Conservation (phyloP, 306 rosid genomes). For the Casuarina equisetifolia region DNA sequence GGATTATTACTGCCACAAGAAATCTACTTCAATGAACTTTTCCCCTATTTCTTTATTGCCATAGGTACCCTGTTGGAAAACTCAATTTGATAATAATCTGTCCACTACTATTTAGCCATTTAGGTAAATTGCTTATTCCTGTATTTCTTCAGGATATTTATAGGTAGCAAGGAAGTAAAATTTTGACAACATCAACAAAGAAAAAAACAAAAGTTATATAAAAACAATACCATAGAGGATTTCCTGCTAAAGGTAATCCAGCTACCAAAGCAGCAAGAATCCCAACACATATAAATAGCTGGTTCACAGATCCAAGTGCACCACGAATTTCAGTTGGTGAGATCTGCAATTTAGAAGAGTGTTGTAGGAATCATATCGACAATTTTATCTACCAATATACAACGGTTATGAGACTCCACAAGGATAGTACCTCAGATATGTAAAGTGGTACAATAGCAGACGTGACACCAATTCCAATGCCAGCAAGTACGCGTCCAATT, state of each 20-base stretch:
- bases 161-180: constrained; percentile 20
- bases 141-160: background rate
- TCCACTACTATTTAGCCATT: background rate
- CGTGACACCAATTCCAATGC: constrained; percentile 88
- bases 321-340: constrained; percentile 97
- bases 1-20: background rate
- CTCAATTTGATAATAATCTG: background rate
- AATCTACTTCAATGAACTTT: background rate
- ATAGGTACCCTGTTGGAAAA: background rate
- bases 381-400: background rate
- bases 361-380: constrained; percentile 13
- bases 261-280: constrained; percentile 83
- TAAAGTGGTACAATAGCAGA: constrained; percentile 94
- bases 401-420: background rate
- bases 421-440: constrained; percentile 80
- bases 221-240: constrained; percentile 66
- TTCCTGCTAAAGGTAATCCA: constrained; percentile 89
- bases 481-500: constrained; percentile 87
- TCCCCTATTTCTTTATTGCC: background rate
- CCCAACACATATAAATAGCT: constrained; percentile 85
- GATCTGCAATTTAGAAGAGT: constrained; percentile 50
- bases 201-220: background rate
- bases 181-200: constrained; percentile 15
- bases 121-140: background rate
- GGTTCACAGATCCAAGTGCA: constrained; percentile 90